These are phyloP conservation scores for Gardenia jasminoides DNA, from an alignment of 257 asterid genomes.

Conservation along the genomic window DNA sequence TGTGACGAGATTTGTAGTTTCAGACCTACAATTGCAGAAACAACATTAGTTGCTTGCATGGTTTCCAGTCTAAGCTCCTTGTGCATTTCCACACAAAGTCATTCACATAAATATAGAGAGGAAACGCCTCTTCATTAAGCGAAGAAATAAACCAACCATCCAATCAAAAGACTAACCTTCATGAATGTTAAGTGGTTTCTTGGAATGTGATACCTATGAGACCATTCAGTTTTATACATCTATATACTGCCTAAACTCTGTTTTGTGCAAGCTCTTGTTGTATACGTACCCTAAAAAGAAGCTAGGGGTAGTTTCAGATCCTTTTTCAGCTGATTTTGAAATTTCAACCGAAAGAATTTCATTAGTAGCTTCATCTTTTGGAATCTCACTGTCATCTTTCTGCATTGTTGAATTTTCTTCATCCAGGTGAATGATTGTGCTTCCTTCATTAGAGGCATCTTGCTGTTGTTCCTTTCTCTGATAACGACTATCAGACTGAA, in stretches of 20 bases:
- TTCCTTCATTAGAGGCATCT: conserved; percentile 29
- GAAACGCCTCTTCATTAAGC: neutral
- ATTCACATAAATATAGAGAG: neutral
- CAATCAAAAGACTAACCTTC: neutral
- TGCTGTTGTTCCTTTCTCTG: conserved; percentile 26
- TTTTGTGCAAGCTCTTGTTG: too few species aligned
- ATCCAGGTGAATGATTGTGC: conserved; percentile 17
- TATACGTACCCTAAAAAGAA: conserved; percentile 34
- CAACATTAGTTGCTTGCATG: neutral
- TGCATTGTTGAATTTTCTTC: conserved; percentile 26
- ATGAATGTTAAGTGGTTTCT: neutral
- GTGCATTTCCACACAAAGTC: neutral
- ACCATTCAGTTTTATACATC: neutral
- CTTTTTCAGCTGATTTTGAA: conserved; percentile 7
- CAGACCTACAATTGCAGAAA: conserved; percentile 38
- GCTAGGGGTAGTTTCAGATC: conserved; percentile 21
- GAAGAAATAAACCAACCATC: neutral
- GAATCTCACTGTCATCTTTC: conserved; percentile 15
- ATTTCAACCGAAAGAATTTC: conserved; percentile 16
- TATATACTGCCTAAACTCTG: too few species aligned
- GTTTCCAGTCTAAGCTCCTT: neutral
- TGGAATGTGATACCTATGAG: neutral
- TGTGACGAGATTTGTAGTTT: conserved; percentile 21
- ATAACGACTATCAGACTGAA: conserved; percentile 33
- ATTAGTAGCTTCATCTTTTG: conserved; percentile 39